phyloP scores from a whole-genome alignment of 768 basidiomycete species.

The Suillus subalutaceus region DNA sequence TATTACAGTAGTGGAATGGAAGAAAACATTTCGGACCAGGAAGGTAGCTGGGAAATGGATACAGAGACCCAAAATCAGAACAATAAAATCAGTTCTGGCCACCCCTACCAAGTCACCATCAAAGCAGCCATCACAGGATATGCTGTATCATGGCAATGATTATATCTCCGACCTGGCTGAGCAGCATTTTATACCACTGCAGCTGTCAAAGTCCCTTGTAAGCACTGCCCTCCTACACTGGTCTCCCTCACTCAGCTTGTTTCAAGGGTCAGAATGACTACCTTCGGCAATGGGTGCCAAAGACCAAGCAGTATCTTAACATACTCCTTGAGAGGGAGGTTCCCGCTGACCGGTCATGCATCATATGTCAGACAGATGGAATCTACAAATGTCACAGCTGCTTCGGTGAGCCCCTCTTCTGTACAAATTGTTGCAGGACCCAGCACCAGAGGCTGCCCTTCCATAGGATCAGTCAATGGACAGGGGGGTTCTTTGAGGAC shows the following conservation, averaged over 20 bases:
- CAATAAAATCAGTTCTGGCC: background rate
- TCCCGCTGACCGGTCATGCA: no score
- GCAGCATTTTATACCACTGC: background rate
- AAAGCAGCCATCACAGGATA: background rate
- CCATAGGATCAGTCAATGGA: background rate
- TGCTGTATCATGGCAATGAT: background rate
- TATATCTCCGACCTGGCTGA: background rate
- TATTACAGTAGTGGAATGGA: background rate
- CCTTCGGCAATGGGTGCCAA: no score
- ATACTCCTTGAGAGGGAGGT: no score
- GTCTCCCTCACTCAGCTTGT: no score
- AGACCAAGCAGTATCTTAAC: no score
- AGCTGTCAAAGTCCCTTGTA: no score
- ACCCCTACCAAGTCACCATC: background rate
- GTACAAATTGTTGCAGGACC: background rate
- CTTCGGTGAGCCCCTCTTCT: background rate
- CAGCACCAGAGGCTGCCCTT: background rate
- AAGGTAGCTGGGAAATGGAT: background rate
- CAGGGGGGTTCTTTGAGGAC: background rate
- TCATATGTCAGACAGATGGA: no score
- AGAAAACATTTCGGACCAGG: background rate
- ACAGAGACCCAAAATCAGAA: background rate
- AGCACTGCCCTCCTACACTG: no score
- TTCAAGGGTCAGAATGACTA: no score
- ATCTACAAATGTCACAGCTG: no score